Percentiles rank a stretch among this genome's conserved stretches.
Conservation (phyloP, 73 alveolate species). For the Loxodes magnus region DNA sequence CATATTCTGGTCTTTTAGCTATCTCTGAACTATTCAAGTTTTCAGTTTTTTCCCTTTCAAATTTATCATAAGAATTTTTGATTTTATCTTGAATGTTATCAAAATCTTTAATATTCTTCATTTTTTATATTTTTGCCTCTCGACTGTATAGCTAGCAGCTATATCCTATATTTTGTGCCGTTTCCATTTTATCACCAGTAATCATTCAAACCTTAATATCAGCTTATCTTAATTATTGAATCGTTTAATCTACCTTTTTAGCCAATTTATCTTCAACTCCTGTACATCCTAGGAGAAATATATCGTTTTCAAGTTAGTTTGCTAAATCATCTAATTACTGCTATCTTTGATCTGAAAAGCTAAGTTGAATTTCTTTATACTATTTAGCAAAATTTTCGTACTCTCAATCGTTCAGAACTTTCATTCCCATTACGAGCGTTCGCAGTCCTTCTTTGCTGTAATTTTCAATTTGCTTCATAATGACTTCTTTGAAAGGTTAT, state of each 20-base stretch:
- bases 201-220: slow-evolving; percentile 95
- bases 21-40: neutral
- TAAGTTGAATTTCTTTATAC: slow-evolving; percentile 29
- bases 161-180: slow-evolving; percentile 96
- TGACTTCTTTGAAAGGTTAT: slow-evolving; percentile 1
- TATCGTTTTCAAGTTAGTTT: slow-evolving; percentile 57
- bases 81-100: slow-evolving; percentile 46
- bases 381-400: slow-evolving; percentile 45
- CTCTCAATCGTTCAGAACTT: slow-evolving; percentile 46
- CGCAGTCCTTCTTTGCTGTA: slow-evolving; percentile 72
- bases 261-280: slow-evolving; percentile 94
- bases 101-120: slow-evolving; percentile 5
- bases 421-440: slow-evolving; percentile 71
- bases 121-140: slow-evolving; percentile 36
- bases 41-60: slow-evolving; percentile 3
- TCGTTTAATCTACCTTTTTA: slow-evolving; percentile 86
- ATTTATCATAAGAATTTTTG: neutral
- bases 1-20: neutral
- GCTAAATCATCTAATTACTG: slow-evolving; percentile 18
- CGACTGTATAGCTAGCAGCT: slow-evolving; percentile 62
- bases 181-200: slow-evolving; percentile 97
- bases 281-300: slow-evolving; percentile 72
- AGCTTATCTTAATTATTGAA: slow-evolving; percentile 78
- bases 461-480: slow-evolving; percentile 25
- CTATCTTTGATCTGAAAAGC: slow-evolving; percentile 23